phyloP scores from a whole-genome alignment of 805 yeast genomes.

The Wickerhamiella cacticola region DNA sequence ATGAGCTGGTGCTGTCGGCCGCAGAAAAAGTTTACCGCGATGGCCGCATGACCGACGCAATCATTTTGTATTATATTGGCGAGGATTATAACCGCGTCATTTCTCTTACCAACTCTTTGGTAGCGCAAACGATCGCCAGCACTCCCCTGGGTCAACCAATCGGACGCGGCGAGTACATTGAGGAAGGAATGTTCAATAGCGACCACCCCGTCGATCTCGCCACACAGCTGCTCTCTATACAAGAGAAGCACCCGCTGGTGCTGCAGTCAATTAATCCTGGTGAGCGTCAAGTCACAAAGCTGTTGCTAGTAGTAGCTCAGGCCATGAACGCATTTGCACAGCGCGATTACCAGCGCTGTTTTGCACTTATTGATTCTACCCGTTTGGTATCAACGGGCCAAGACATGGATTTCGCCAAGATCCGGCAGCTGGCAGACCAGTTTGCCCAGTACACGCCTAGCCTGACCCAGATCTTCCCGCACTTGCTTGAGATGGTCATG shows the following conservation, averaged over 20 bases:
- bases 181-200: slow-evolving; percentile 11
- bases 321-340: slow-evolving; percentile 49
- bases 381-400: slow-evolving; percentile 41
- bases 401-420: slow-evolving; percentile 37
- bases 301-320: slow-evolving; percentile 52
- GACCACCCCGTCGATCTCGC: slow-evolving; percentile 31
- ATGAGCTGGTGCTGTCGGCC: slow-evolving; percentile 67
- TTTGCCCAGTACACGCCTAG: slow-evolving; percentile 53
- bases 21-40: slow-evolving; percentile 84
- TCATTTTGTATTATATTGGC: slow-evolving; percentile 73
- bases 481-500: slow-evolving; percentile 69
- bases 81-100: slow-evolving; percentile 80
- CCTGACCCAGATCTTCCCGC: slow-evolving; percentile 68
- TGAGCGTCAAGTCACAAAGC: slow-evolving; percentile 52
- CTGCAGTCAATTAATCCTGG: slow-evolving; percentile 41
- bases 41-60: slow-evolving; percentile 76
- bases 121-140: slow-evolving; percentile 65
- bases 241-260: slow-evolving; percentile 47
- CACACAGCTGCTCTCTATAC: slow-evolving; percentile 29
- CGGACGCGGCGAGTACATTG: slow-evolving; percentile 23
- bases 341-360: slow-evolving; percentile 47
- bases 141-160: slow-evolving; percentile 56
- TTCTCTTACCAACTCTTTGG: slow-evolving; percentile 53
- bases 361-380: slow-evolving; percentile 44
- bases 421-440: slow-evolving; percentile 60